Base-by-base conservation (phyloP, 2,329 filamentous ascomycete species). In the Xylaria sp. region DNA sequence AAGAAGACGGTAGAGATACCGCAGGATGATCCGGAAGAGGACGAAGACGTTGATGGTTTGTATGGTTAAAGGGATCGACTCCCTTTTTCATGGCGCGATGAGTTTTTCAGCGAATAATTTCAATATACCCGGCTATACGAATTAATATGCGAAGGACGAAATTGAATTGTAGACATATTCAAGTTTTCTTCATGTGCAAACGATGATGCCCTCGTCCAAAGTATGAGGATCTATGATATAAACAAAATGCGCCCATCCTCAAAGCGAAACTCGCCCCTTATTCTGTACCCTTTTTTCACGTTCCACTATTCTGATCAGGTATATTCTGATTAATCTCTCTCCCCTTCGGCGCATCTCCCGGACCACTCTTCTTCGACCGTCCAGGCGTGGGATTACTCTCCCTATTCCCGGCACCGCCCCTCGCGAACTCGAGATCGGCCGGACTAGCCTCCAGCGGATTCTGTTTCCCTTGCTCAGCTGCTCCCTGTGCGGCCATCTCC, bases 11-110 rank as follows among this genome's bases (percentile, higher is more conserved):
- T 70, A 2, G 69, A 69, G 51, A 75, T 77, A 60, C 69, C 72
- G n/a, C 74, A 75, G 16, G 71, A 75, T 10, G 80, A 83, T 16
- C 80, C 83, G 19, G 79, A 83, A 47, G 64, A 85, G 62, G 72
- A 78, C 49, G 79, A 81, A 37, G 82, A 85, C 66, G 71, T 75
- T 59, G 76, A 81, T 67, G 77, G 76, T 44, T 70, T 82, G 68
- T 82, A 80, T 69, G 78, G 73, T 19, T 77, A 54, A 69, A 51
- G 7, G 34, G 16, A 30, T 5, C 3, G 23, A 30, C 23, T 30
- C 23, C 23, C 23, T 35, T 1, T 5, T n/a, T 1, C 47, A 11
- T 16, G 11, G 3, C 8, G 37, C 42, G 42, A 46, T n/a, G 5
- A 46, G 19, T 37, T 10, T 52, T 47, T n/a, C 16, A 16, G 52